Evolutionary conservation across 441 rosid genomes (phyloP), one percentile per base, ranked within the genome.

Genomic region (Gossypium aridum): DNA sequence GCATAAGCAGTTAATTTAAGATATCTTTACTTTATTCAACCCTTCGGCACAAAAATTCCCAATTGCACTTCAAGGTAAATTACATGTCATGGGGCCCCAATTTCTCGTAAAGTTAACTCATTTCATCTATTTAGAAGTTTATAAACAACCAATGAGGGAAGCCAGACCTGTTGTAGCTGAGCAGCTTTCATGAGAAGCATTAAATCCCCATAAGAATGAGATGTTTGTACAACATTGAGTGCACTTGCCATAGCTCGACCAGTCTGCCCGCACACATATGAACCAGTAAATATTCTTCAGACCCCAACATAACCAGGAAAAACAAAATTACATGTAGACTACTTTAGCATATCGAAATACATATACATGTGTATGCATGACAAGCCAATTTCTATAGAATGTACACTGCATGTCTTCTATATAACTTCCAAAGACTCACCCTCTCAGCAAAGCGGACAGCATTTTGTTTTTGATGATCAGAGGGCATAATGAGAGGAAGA

Each of bases 121-220:
- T 60, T 60, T 49, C 2, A 62, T 61, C 26, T 4, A 26, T 71
- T 71, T 26, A 49, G 34, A 47, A 28, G 51, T 49, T 70, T 47
- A 49, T 3, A 70, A 71, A 67, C 53, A 71, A 14, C 54, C 39
- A 19, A 2, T 54, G 43, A 68, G 73, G 69, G 63, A 70, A 45
- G 39, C 77, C 78, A 89, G 75, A 93, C 99, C 87, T 87, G 85
- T 74, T 86, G 83, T 59, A 80, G 77, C 71, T 89, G 82, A 22
- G 90, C 75, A 62, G 99, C 99, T 83, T 74, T 85, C 79, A 68
- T 80, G 26, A 89, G 88, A 75, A 95, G 93, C 97, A 93, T 86
- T 71, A 93, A 43, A 72, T 95, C 99, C 56, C 94, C 99, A 75
- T 83, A 90, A 72, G 99, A 93, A 88, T 95, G 99, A 60, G 82